A percentile compares a stretch with the other conserved stretches of the same genome.
phyloP scores from a whole-genome alignment of 2,329 filamentous ascomycete species.

The Byssoonygena ceratinophila region DNA sequence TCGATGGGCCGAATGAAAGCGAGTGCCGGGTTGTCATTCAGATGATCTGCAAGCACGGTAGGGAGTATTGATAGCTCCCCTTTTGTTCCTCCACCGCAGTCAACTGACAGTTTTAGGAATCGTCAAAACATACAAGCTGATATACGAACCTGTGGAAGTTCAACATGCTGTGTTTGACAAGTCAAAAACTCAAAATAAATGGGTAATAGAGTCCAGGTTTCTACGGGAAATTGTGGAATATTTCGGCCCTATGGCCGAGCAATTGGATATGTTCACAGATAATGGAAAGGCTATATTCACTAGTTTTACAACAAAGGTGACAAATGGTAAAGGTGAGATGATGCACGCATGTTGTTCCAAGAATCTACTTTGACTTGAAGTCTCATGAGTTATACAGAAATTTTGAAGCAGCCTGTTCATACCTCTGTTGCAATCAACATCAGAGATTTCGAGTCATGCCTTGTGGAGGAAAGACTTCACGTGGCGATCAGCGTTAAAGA shows the following conservation, averaged over 20 bases:
- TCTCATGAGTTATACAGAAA: conserved; percentile 35
- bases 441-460: conserved; percentile 51
- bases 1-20: conserved; percentile 45
- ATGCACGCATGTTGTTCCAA: background rate
- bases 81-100: background rate
- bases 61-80: background rate
- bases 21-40: conserved; percentile 53
- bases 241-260: conserved; percentile 54
- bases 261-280: conserved; percentile 51
- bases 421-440: conserved; percentile 54
- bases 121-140: conserved; percentile 55
- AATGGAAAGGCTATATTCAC: conserved; percentile 51
- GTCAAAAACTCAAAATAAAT: conserved; percentile 45
- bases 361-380: background rate
- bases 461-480: conserved; percentile 49
- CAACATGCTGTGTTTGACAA: conserved; percentile 56
- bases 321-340: conserved; percentile 46
- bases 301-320: conserved; percentile 56
- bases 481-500: conserved; percentile 55
- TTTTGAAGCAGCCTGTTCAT: conserved; percentile 54
- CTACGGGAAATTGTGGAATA: conserved; percentile 54
- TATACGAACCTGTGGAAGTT: conserved; percentile 51
- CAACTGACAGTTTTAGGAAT: conserved; percentile 38
- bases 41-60: conserved; percentile 52
- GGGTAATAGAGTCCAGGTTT: conserved; percentile 48